Evolutionary conservation across 345 rosid species (phyloP).

Genomic region (Mallotus nudiflorus): DNA sequence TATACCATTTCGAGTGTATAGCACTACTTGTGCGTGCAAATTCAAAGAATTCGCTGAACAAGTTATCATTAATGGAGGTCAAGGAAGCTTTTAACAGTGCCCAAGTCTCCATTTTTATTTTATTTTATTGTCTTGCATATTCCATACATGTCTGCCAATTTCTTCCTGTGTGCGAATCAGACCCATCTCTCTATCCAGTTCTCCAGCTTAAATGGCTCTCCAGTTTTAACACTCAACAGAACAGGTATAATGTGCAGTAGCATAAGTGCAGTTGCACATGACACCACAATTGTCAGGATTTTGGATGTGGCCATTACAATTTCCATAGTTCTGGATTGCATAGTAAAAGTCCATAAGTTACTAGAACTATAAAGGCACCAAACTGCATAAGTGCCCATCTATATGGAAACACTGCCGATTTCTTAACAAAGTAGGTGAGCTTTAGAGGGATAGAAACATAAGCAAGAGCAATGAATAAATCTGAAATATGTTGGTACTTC

Average conservation of each 20-base stretch:
- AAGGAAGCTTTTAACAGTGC: no score
- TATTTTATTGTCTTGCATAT: no score
- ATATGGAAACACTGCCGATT: constrained; percentile 87
- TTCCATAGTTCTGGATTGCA: constrained; percentile 75
- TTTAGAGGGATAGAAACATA: constrained; percentile 95
- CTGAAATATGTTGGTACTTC: constrained; percentile 96
- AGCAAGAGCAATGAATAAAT: constrained; percentile 95
- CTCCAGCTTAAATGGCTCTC: constrained; percentile 91
- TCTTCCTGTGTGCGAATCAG: constrained; percentile 95
- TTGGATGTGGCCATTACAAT: constrained; percentile 80
- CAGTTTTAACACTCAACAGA: constrained; percentile 80
- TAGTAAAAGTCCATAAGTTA: constrained; percentile 77
- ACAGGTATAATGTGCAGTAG: constrained; percentile 99
- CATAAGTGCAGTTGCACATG: constrained; percentile 93
- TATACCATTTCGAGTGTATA: no score
- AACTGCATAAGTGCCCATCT: constrained; percentile 99
- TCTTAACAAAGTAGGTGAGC: constrained; percentile 92
- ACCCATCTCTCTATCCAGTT: constrained; percentile 98
- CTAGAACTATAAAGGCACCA: constrained; percentile 95
- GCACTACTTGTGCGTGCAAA: no score
- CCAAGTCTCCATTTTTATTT: no score
- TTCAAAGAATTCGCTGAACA: no score
- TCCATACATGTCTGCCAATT: constrained; percentile 95
- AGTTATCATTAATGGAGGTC: no score
- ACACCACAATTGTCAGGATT: constrained; percentile 76